These are phyloP conservation scores for Aureobasidium zeae DNA, from an alignment of 2,329 filamentous ascomycete species.

Conservation along the genomic window DNA sequence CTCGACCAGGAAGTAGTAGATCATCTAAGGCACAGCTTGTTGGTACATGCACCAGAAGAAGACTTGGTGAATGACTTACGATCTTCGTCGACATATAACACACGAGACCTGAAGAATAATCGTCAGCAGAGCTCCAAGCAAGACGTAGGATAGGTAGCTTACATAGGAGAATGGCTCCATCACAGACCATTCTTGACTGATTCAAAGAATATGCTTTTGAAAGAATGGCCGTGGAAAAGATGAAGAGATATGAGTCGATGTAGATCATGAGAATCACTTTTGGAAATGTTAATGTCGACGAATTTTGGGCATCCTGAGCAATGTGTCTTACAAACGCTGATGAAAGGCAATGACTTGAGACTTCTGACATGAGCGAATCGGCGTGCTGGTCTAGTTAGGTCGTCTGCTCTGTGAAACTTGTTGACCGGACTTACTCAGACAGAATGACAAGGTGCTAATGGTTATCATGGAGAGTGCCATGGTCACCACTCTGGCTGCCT, in stretches of 20 bases:
- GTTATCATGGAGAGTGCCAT: conserved; percentile 23
- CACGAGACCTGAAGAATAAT: conserved; percentile 38
- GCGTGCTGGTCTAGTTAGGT: too few species aligned
- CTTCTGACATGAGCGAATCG: too few species aligned
- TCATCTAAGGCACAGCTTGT: conserved; percentile 29
- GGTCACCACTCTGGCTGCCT: conserved; percentile 19
- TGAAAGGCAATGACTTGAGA: too few species aligned
- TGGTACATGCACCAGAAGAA: neutral
- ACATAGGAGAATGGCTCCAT: conserved; percentile 51
- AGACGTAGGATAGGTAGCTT: neutral
- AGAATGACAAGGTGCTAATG: conserved; percentile 22
- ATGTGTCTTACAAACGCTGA: too few species aligned
- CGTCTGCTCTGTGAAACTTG: too few species aligned
- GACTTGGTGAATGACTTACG: conserved; percentile 13
- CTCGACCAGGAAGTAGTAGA: conserved; percentile 58
- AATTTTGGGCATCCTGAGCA: too few species aligned
- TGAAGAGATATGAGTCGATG: conserved; percentile 51
- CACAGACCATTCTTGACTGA: conserved; percentile 42
- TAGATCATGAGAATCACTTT: conserved; percentile 54
- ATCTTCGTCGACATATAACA: conserved; percentile 58
- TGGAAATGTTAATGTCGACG: neutral
- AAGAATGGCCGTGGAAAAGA: conserved; percentile 48
- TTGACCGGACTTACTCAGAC: conserved; percentile 16
- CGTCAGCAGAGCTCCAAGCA: too few species aligned
- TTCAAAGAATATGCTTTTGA: conserved; percentile 51